Percentiles rank a stretch among this genome's conserved stretches.
These are phyloP conservation scores for Petunia secreta DNA, from an alignment of 257 asterid species.

Conservation along the genomic window DNA sequence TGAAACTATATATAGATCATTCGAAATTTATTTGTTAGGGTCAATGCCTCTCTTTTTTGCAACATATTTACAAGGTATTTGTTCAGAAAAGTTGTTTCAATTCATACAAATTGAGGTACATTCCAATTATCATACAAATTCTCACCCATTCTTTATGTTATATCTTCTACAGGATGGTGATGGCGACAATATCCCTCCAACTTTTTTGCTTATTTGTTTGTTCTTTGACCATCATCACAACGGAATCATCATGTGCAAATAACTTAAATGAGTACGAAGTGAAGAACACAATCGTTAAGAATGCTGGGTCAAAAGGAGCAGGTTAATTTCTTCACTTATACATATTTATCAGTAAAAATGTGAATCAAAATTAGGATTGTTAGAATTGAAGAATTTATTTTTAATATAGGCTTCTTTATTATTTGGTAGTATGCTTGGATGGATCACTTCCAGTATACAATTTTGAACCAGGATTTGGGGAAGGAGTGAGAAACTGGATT, in stretches of 20 bases:
- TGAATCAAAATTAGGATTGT: not conserved
- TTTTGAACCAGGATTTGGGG: slow-evolving; percentile 19
- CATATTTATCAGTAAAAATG: not conserved
- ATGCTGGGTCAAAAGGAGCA: slow-evolving; percentile 22
- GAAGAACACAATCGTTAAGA: not conserved
- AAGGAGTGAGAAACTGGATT: not conserved
- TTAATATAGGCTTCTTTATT: not conserved
- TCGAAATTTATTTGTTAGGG: too few relatives aligned
- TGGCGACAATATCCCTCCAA: not conserved
- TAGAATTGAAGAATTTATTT: too few relatives aligned
- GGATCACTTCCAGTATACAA: slow-evolving; percentile 12
- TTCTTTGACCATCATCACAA: slow-evolving; percentile 1
- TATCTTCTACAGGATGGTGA: slow-evolving; percentile 17
- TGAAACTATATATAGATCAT: too few relatives aligned
- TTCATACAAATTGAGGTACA: too few relatives aligned
- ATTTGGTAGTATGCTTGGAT: slow-evolving; percentile 14
- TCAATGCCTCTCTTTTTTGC: too few relatives aligned
- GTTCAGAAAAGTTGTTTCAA: too few relatives aligned
- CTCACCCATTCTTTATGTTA: too few relatives aligned
- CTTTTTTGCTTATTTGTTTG: not conserved
- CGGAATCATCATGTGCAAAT: not conserved
- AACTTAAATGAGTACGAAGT: not conserved
- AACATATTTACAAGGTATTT: too few relatives aligned
- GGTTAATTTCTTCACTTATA: not conserved
- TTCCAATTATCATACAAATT: too few relatives aligned